These are phyloP conservation scores for Ceratobasidium sp. DNA, from an alignment of 1,284 basidiomycete species.

Conservation along the genomic window DNA sequence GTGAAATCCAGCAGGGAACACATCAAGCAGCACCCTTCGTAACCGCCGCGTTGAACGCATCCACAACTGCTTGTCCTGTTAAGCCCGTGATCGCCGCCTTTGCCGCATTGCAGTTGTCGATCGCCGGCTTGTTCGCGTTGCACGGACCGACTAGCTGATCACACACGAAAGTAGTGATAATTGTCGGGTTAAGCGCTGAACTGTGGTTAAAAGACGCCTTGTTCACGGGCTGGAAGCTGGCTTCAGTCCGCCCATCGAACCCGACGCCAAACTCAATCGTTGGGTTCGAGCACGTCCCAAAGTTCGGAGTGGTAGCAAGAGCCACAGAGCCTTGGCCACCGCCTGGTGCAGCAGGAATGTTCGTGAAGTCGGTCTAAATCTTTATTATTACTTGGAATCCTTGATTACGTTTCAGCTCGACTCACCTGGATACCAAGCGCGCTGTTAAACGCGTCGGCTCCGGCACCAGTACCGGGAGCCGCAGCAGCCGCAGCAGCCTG, in stretches of 20 bases:
- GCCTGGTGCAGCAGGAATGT: conserved; percentile 45
- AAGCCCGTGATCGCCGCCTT: conserved; percentile 45
- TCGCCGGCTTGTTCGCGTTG: conserved; percentile 46
- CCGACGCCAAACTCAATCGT: conserved; percentile 46
- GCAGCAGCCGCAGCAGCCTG: conserved; percentile 48
- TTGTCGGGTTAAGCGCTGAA: conserved; percentile 38
- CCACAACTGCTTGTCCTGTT: conserved; percentile 46
- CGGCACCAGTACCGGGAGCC: conserved; percentile 49
- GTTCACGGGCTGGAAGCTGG: conserved; percentile 48
- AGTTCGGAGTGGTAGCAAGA: conserved; percentile 39
- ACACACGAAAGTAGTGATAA: conserved; percentile 44
- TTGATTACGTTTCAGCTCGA: not conserved
- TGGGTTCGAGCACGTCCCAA: conserved; percentile 47
- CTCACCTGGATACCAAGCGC: conserved; percentile 47
- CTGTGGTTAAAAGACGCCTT: conserved; percentile 43
- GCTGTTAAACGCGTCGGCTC: conserved; percentile 53
- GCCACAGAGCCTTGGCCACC: conserved; percentile 35
- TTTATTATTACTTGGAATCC: not conserved
- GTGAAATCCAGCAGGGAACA: not conserved
- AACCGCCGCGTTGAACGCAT: conserved; percentile 47
- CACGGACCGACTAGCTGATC: conserved; percentile 46
- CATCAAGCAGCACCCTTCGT: conserved; percentile 3
- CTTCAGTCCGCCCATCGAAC: conserved; percentile 46
- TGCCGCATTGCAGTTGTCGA: conserved; percentile 46
- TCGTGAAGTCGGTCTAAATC: conserved; percentile 47